Percentiles rank a stretch among this genome's conserved stretches.
Evolutionary conservation across 495 filamentous ascomycete species (phyloP).

Genomic region (Tuber borchii): DNA sequence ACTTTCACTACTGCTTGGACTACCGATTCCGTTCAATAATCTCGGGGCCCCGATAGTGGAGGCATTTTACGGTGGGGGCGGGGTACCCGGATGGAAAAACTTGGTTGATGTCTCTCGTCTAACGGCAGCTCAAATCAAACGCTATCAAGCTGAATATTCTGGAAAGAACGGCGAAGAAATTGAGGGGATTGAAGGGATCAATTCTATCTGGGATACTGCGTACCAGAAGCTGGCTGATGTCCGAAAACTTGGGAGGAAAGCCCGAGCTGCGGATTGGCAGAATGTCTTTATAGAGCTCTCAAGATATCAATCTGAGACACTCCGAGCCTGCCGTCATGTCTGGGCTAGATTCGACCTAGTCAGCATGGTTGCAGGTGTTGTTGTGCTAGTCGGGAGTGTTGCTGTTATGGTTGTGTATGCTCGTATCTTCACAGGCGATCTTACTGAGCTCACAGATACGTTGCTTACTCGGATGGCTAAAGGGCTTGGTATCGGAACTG

Average conservation of each 20-base stretch:
- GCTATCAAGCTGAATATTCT: constrained; percentile 69
- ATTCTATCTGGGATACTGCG: constrained; percentile 23
- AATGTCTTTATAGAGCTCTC: constrained; percentile 57
- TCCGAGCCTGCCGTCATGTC: constrained; percentile 71
- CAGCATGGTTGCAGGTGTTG: constrained; percentile 74
- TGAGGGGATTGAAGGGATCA: constrained; percentile 18
- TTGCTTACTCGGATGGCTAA: constrained; percentile 48
- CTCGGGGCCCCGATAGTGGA: constrained; percentile 92
- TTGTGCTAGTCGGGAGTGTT: constrained; percentile 61
- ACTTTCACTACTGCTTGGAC: constrained; percentile 72
- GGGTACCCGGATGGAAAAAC: constrained; percentile 61
- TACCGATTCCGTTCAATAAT: constrained; percentile 96
- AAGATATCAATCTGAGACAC: constrained; percentile 67
- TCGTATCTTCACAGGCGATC: constrained; percentile 51
- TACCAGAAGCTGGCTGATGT: constrained; percentile 26
- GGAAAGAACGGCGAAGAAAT: constrained; percentile 38
- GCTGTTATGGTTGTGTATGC: constrained; percentile 65
- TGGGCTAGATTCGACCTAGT: constrained; percentile 87
- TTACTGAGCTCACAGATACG: constrained; percentile 49
- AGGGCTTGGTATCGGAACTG: constrained; percentile 46
- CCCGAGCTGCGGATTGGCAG: constrained; percentile 30
- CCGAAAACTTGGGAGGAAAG: constrained; percentile 13
- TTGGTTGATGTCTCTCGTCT: constrained; percentile 68
- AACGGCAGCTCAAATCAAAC: constrained; percentile 76
- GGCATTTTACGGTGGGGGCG: constrained; percentile 67